Evolutionary conservation across 1,284 basidiomycete genomes (phyloP).

Genomic region (Ustilago shanxiensis): DNA sequence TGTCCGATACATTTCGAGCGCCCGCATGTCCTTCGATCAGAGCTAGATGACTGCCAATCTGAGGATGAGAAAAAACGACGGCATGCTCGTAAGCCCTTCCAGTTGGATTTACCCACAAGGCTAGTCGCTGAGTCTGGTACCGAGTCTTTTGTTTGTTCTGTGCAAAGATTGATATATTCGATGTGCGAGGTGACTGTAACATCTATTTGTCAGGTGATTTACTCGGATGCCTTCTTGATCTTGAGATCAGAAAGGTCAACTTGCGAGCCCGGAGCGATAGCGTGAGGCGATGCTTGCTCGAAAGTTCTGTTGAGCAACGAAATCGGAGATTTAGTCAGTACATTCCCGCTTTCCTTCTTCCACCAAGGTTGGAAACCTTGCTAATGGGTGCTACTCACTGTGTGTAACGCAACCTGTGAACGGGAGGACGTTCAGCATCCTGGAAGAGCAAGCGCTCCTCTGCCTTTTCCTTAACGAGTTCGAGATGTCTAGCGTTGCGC

Average conservation of each 20-base stretch:
- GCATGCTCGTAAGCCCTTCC: neutral
- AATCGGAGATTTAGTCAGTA: neutral
- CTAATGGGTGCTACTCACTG: constrained; percentile 40
- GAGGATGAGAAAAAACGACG: neutral
- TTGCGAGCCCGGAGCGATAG: constrained; percentile 51
- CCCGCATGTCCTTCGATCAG: neutral
- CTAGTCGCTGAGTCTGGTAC: neutral
- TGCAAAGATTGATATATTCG: constrained; percentile 25
- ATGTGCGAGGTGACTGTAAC: constrained; percentile 3
- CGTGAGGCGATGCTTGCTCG: constrained; percentile 64
- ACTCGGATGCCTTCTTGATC: constrained; percentile 59
- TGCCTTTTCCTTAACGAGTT: constrained; percentile 53
- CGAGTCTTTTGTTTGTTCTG: neutral
- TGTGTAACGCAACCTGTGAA: constrained; percentile 57
- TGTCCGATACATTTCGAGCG: no score
- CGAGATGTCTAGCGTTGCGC: constrained; percentile 53
- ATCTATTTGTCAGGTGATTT: constrained; percentile 9
- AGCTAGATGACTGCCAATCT: neutral
- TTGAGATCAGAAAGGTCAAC: constrained; percentile 64
- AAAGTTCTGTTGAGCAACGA: constrained; percentile 45
- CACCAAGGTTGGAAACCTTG: neutral
- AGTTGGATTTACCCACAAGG: neutral
- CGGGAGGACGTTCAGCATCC: constrained; percentile 62
- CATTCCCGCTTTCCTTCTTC: neutral
- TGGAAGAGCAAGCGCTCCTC: constrained; percentile 61